Evolutionary conservation across 129 eudicot genomes (phyloP), one percentile per base, ranked within the genome.

Genomic region (Escallonia herrerae): DNA sequence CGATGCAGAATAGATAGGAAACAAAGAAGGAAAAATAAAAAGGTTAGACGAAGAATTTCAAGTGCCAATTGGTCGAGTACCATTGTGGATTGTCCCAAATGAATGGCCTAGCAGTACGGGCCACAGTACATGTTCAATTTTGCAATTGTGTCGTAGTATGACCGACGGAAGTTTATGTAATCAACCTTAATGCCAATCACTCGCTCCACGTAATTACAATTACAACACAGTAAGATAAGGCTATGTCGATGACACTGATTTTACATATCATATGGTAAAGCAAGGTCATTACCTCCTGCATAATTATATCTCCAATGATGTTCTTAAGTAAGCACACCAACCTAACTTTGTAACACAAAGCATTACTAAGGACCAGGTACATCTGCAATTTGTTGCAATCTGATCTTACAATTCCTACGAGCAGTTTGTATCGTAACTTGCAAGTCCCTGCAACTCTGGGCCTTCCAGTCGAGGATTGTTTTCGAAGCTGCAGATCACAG

Each of bases 381-480:
- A 54, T 68, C 58, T 15, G 71, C 63, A 51, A 53, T 48, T 47
- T 60, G 57, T 65, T 44, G 68, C 66, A 54, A 22, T 52, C 64
- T 43, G 40, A 43, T 62, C 57, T 10, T 41, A 58, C 68, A 72
- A 42, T 14, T 64, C 58, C 62, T 66, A 93, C 9, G 72, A 66
- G 81, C 99, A 93, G 83, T 93, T 93, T 60, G 99, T 83, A 69
- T 89, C 96, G 50, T 89, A 93, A 53, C 79, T 77, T 50, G 91
- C 99, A 7, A 93, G 91, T 58, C 99, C 99, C 74, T 62, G 77
- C 91, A 93, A 66, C 80, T 93, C 91, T 8, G 99, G 99, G 14
- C 99, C 99, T 89, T 89, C 99, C 59, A 93, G 81, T 15, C 91
- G 96, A 65, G 95, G 95, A 68, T 93, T 93, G 78, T 93, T 86